Conservation (phyloP, 2,329 filamentous ascomycete species). For the Ophiocordyceps sinensis region DNA sequence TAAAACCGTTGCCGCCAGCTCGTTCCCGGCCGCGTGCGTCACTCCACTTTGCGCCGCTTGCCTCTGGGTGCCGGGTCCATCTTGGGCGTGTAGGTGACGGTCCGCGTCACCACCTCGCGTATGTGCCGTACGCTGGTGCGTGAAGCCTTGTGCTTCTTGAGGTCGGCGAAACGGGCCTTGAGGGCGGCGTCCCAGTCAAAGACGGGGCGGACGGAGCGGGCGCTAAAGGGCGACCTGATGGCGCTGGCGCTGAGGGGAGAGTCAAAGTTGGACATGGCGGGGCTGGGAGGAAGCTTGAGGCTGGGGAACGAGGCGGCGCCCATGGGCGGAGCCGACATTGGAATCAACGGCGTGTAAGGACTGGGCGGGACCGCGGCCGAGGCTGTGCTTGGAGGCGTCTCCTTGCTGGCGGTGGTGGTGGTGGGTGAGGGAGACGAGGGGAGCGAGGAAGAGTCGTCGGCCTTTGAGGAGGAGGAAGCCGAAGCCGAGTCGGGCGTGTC, state of each 20-base stretch:
- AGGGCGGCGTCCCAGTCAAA: constrained; percentile 67
- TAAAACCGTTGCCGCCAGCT: background rate
- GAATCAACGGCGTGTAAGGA: constrained; percentile 33
- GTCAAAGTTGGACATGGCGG: constrained; percentile 49
- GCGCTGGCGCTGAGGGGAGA: constrained; percentile 52
- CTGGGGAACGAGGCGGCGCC: constrained; percentile 47
- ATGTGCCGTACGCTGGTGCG: constrained; percentile 56
- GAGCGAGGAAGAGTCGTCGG: constrained; percentile 23
- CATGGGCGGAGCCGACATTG: constrained; percentile 48
- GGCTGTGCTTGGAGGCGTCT: constrained; percentile 20
- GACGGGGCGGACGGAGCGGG: constrained; percentile 49
- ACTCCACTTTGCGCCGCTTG: constrained; percentile 66
- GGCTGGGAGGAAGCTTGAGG: constrained; percentile 66
- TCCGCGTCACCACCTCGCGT: constrained; percentile 83
- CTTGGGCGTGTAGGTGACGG: constrained; percentile 75
- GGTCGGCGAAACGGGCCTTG: constrained; percentile 50
- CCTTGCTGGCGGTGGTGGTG: constrained; percentile 16
- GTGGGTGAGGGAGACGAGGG: constrained; percentile 22
- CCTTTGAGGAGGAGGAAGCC: constrained; percentile 42
- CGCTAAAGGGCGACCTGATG: constrained; percentile 60
- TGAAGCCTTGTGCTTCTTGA: constrained; percentile 39
- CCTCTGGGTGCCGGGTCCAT: constrained; percentile 85
- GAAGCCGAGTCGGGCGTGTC: constrained; percentile 34
- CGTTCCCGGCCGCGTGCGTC: no score
- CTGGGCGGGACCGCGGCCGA: constrained; percentile 26